Base-by-base conservation (phyloP, 2,329 filamentous ascomycete genomes). In the Fusarium newnesense region DNA sequence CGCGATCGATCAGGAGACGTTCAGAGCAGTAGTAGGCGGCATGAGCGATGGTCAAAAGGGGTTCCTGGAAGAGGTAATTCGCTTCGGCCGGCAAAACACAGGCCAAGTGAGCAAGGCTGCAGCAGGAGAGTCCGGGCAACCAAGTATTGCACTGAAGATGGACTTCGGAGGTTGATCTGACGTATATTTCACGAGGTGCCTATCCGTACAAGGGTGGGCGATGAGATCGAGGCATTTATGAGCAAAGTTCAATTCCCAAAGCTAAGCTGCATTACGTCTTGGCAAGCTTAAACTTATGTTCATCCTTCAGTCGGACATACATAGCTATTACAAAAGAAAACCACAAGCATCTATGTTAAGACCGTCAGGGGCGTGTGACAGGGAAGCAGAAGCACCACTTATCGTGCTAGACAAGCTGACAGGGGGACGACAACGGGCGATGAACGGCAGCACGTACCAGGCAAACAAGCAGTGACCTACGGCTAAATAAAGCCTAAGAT, bases 111-210 rank as follows among this genome's bases (percentile, higher is more conserved):
- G 78, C 79, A 84, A 85, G 75, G 81, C 80, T 61, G 77, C 69
- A 6, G 78, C 83, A 47, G 83, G 82, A 57, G 85, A 84, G 66
- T 84, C 85, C 65, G 88, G 84, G 34, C 90, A 90, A 81, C 96
- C 96, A 18, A 96, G 87, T 72, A 99, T 99, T 86, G 94, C 94
- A 60, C 83, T 99, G 79, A 96, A 97, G 87, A 97, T 98, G 93
- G 88, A 97, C 81, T 98, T 99, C 87, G 90, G 90, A 9, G 83
- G 84, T 47, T 81, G 76, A 76, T 62, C 53, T 56, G 68, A 43
- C 36, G 37, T 34, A 34, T 16, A 57, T 61, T 43, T 65, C 39
- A 40, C 54, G 44, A 60, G 24, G 70, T 44, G 32, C 66, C 30
- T 50, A 34, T 34, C 21, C 21, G n/a, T 32, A 34, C 47, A 26